phyloP scores from a whole-genome alignment of 208 protist genomes.

The Leishmania guyanensis region DNA sequence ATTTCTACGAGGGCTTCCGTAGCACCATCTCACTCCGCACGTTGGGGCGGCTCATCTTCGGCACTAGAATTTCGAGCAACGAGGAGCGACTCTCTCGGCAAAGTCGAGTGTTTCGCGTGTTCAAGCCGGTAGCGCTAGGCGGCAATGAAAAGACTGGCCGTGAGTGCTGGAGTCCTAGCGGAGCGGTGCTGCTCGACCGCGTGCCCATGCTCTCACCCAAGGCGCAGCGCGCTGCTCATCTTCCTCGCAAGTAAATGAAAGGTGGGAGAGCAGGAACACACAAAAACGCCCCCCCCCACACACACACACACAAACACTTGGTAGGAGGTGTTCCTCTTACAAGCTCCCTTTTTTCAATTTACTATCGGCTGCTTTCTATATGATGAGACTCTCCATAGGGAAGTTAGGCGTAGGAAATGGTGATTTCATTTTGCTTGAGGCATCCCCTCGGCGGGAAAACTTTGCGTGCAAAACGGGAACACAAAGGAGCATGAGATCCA shows the following conservation, averaged over 20 bases:
- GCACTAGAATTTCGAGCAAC: slow-evolving; percentile 47
- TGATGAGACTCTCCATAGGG: neutral
- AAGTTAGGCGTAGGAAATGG: too few relatives aligned
- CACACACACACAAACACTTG: neutral
- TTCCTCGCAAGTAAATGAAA: neutral
- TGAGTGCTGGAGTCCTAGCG: slow-evolving; percentile 29
- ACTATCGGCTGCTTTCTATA: neutral
- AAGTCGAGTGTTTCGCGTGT: slow-evolving; percentile 59
- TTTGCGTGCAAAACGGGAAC: too few relatives aligned
- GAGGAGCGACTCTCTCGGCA: slow-evolving; percentile 45
- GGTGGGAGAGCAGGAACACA: neutral
- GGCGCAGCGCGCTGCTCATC: slow-evolving; percentile 5
- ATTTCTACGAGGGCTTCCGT: slow-evolving; percentile 51
- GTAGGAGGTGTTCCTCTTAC: neutral
- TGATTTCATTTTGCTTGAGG: neutral
- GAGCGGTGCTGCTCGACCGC: slow-evolving; percentile 16
- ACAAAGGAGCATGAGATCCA: too few relatives aligned
- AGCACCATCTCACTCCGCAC: slow-evolving; percentile 59
- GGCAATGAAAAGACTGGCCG: slow-evolving; percentile 35
- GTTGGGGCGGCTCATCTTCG: slow-evolving; percentile 55
- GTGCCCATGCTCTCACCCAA: slow-evolving; percentile 36
- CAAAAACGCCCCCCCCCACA: too few relatives aligned
- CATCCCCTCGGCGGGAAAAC: neutral
- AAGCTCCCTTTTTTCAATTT: neutral
- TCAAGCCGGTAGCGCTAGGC: slow-evolving; percentile 48